Percentiles rank a stretch among this genome's conserved stretches.
These are phyloP conservation scores for Arthrobotrys entomopaga DNA, from an alignment of 2,329 filamentous ascomycete genomes.

Conservation along the genomic window DNA sequence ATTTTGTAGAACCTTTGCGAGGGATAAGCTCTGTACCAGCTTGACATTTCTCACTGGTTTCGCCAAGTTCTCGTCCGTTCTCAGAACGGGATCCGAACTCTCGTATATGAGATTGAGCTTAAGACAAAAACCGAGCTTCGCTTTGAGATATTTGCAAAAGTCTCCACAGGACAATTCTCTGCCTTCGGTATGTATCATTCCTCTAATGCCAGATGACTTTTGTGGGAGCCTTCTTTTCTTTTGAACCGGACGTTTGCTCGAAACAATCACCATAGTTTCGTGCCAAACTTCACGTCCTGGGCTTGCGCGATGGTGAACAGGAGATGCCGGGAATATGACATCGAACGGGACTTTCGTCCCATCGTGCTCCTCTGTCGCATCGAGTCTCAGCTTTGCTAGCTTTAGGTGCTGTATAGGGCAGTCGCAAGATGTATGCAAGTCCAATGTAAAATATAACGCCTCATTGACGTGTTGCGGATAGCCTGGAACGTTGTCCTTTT, in stretches of 20 bases:
- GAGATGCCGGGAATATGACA: constrained; percentile 37
- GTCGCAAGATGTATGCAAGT: constrained; percentile 36
- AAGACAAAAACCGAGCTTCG: constrained; percentile 31
- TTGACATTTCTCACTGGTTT: constrained; percentile 16
- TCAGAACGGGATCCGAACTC: constrained; percentile 24
- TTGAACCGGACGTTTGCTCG: constrained; percentile 13
- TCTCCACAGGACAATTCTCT: constrained; percentile 28
- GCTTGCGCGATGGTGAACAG: not conserved
- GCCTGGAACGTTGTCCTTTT: constrained; percentile 41
- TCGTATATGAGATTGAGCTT: constrained; percentile 37
- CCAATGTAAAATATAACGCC: constrained; percentile 26
- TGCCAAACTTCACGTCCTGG: constrained; percentile 27
- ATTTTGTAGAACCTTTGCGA: constrained; percentile 27
- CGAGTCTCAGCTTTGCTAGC: constrained; percentile 29
- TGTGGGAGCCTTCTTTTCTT: not conserved
- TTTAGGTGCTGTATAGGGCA: constrained; percentile 33
- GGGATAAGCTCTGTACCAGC: constrained; percentile 13
- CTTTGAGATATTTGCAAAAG: constrained; percentile 39
- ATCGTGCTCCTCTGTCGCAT: constrained; percentile 31
- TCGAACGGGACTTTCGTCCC: constrained; percentile 37
- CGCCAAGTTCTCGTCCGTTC: not conserved
- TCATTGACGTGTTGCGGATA: constrained; percentile 42
- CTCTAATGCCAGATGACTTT: not conserved
- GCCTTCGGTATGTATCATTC: not conserved
- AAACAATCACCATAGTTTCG: constrained; percentile 46